A percentile compares a stretch with the other conserved stretches of the same genome.
Conservation (phyloP, 495 filamentous ascomycete genomes). For the Hyphodiscus hymeniophilus region DNA sequence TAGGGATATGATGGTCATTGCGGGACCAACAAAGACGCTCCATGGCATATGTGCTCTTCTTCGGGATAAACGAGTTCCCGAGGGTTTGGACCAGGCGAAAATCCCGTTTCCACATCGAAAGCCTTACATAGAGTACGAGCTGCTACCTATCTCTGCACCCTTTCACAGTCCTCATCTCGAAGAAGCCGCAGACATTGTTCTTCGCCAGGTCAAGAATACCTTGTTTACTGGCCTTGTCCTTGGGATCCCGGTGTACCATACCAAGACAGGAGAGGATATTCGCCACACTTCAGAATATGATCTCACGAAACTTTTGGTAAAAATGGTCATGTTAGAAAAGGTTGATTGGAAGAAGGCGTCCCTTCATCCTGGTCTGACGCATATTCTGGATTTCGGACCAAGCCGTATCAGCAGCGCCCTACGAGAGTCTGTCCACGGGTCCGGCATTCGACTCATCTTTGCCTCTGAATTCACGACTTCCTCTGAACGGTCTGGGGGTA, state of each 20-base stretch:
- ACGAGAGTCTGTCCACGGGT: slow-evolving; percentile 96
- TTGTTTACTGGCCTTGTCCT: slow-evolving; percentile 42
- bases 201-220: slow-evolving; percentile 75
- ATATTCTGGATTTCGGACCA: slow-evolving; percentile 91
- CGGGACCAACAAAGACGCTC: slow-evolving; percentile 88
- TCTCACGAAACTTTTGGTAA: slow-evolving; percentile 67
- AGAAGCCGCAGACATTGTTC: slow-evolving; percentile 43
- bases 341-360: slow-evolving; percentile 78
- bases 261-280: slow-evolving; percentile 78
- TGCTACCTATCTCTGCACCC: slow-evolving; percentile 89
- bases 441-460: slow-evolving; percentile 77
- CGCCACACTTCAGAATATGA: slow-evolving; percentile 41
- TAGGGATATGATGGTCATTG: slow-evolving; percentile 87
- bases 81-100: slow-evolving; percentile 89
- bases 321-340: slow-evolving; percentile 82
- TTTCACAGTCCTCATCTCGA: slow-evolving; percentile 90
- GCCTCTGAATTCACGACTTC: slow-evolving; percentile 25
- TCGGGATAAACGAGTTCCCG: no score
- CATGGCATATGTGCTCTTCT: slow-evolving; percentile 86
- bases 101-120: slow-evolving; percentile 89
- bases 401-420: slow-evolving; percentile 87
- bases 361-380: slow-evolving; percentile 74
- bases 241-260: slow-evolving; percentile 78
- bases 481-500: slow-evolving; percentile 70
- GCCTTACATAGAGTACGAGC: slow-evolving; percentile 84